Conservation (phyloP, 2,329 filamentous ascomycete genomes). For the Talaromyces sp. region DNA sequence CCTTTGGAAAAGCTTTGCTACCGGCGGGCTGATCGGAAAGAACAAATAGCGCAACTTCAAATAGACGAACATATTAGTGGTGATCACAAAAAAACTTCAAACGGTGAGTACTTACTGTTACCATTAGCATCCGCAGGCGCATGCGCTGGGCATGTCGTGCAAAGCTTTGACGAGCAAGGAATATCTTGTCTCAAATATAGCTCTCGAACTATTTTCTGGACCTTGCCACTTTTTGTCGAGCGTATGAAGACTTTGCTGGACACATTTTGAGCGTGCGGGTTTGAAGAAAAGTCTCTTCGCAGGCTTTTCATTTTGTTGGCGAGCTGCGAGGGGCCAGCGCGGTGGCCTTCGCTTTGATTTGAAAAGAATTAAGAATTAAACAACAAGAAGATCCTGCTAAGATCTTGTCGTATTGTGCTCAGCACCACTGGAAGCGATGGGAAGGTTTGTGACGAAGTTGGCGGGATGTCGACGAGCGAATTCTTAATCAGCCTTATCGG, state of each 20-base stretch:
- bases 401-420: not conserved
- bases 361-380: not conserved
- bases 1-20: conserved; percentile 73
- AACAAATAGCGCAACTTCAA: conserved; percentile 69
- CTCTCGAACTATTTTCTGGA: conserved; percentile 97
- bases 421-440: not conserved
- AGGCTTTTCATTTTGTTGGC: conserved; percentile 53
- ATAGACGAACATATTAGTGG: conserved; percentile 7
- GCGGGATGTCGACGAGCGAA: not conserved
- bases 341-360: not conserved
- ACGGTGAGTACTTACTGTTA: conserved; percentile 49
- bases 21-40: conserved; percentile 83
- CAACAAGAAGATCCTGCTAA: not conserved
- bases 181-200: conserved; percentile 95
- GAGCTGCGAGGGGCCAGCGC: not conserved
- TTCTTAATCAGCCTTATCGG: not conserved
- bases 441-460: not conserved
- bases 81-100: not conserved
- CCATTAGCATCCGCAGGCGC: conserved; percentile 76
- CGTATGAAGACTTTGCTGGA: conserved; percentile 95
- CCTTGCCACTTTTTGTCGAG: conserved; percentile 91
- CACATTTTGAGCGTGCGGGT: conserved; percentile 62
- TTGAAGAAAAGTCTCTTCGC: conserved; percentile 50
- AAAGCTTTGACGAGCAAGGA: conserved; percentile 89
- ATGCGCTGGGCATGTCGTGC: conserved; percentile 64